Percentiles rank a stretch among this genome's conserved stretches.
Evolutionary conservation across 2,329 filamentous ascomycete species (phyloP).

Genomic region (Botryotinia globosa): DNA sequence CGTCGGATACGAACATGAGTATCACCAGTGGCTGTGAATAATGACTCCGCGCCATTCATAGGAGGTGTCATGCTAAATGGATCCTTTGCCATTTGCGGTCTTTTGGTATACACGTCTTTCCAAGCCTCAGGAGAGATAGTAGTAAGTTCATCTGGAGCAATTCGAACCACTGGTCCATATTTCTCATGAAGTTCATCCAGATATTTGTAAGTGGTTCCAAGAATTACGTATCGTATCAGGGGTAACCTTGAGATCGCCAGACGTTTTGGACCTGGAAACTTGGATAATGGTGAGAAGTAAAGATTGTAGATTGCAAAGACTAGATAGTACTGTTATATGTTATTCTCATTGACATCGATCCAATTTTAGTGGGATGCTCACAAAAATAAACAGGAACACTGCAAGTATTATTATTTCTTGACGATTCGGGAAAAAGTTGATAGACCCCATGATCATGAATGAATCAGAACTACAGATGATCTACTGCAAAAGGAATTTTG

Average conservation of each 20-base stretch:
- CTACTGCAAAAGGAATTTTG: neutral
- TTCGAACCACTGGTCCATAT: slow-evolving; percentile 37
- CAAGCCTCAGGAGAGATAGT: slow-evolving; percentile 24
- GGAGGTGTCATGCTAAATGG: neutral
- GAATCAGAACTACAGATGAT: neutral
- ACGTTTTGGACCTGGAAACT: slow-evolving; percentile 36
- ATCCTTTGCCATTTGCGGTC: neutral
- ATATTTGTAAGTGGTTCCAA: slow-evolving; percentile 17
- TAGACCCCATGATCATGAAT: neutral
- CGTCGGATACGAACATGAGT: slow-evolving; percentile 33
- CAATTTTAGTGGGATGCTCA: neutral
- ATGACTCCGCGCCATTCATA: slow-evolving; percentile 4
- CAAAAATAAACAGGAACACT: neutral
- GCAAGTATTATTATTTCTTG: neutral
- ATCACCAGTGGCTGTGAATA: slow-evolving; percentile 12
- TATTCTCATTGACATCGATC: neutral
- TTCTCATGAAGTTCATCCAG: slow-evolving; percentile 28
- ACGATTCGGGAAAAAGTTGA: neutral
- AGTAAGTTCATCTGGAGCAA: slow-evolving; percentile 36
- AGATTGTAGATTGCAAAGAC: slow-evolving; percentile 21
- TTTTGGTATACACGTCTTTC: slow-evolving; percentile 8
- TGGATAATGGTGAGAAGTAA: slow-evolving; percentile 35
- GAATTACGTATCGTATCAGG: slow-evolving; percentile 1
- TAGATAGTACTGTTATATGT: neutral
- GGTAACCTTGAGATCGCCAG: slow-evolving; percentile 23